Base-by-base conservation (phyloP, 768 basidiomycete species). In the Daedaleopsis nitida region DNA sequence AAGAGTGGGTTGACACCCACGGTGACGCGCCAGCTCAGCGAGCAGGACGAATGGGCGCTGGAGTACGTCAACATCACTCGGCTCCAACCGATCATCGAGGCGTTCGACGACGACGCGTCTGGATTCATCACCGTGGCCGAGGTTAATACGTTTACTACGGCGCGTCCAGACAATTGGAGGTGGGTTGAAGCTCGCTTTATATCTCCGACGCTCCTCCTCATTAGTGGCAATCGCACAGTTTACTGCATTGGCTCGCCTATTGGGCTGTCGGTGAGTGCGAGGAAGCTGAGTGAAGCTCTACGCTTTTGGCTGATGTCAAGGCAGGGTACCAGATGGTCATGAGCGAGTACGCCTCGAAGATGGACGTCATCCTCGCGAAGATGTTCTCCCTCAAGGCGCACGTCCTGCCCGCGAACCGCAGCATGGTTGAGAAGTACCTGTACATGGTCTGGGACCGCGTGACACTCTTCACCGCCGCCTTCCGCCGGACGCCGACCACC, bases 61-160 rank as follows among this genome's bases (percentile, higher is more conserved):
- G 62, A 68, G 12, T 76, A 73, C 52, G 73, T 80, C 60, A 69
- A 70, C 48, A 60, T 78, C 19, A 57, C 70, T 12, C 63, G 68
- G 38, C 62, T 78, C 12, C 75, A 74, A 23, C 54, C 75, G 0
- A 68, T 79, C 43, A 57, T 69, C 3, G 77, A 78, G 56, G 77
- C 77, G 0, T 74, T 78, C 43, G 79, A 79, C 45, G 75, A 76
- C 45, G 77, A 80, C 52, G 75, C 72, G 0, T 72, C 74, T 4
- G 76, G 76, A 0, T 78, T 77, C 49, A 66, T 76, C 23, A 74
- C 66, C 37, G 66, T 77, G 12, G 63, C 67, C 5, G 76, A 77
- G 43, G 73, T 72, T 0, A 78, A 78, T 53, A 48, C 54, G 0
- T 76, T 78, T 45, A 74, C 73, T 0, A 34, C 60, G 1, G 49